phyloP scores from a whole-genome alignment of 2,329 filamentous ascomycete species.

The Colletotrichum kahawae region DNA sequence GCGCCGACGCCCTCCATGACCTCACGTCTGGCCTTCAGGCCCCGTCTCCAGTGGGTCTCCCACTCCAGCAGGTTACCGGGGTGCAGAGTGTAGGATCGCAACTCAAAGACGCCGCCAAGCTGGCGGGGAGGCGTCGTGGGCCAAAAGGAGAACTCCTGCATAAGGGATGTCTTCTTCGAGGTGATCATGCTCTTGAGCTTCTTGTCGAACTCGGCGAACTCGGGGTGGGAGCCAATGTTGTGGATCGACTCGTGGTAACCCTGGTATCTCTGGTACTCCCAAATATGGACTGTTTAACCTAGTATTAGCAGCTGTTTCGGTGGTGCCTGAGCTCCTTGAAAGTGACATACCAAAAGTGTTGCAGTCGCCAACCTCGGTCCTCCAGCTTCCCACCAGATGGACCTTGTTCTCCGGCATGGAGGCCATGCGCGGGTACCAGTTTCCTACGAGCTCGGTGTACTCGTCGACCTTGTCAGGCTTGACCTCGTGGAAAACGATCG shows the following conservation, averaged over 20 bases:
- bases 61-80: conserved; percentile 96
- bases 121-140: conserved; percentile 89
- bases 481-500: conserved; percentile 95
- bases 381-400: conserved; percentile 95
- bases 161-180: conserved; percentile 85
- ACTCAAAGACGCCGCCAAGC: conserved; percentile 91
- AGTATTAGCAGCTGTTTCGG: conserved; percentile 7
- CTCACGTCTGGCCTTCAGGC: conserved; percentile 86
- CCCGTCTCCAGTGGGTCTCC: conserved; percentile 97
- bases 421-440: conserved; percentile 93
- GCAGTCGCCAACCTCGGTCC: conserved; percentile 95
- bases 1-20: conserved; percentile 99
- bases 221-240: conserved; percentile 81
- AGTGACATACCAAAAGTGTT: conserved; percentile 84
- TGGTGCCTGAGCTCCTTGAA: neutral
- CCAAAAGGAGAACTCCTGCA: conserved; percentile 99
- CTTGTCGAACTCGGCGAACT: conserved; percentile 81
- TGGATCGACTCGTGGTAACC: conserved; percentile 94
- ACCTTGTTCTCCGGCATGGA: conserved; percentile 87
- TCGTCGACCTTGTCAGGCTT: conserved; percentile 96
- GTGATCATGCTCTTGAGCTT: conserved; percentile 87
- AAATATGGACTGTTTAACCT: conserved; percentile 83
- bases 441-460: conserved; percentile 86
- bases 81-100: conserved; percentile 95
- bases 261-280: conserved; percentile 98